A percentile compares a stretch with the other conserved stretches of the same genome.
Conservation (phyloP, 2,329 filamentous ascomycete species). For the Penicillium sp. region DNA sequence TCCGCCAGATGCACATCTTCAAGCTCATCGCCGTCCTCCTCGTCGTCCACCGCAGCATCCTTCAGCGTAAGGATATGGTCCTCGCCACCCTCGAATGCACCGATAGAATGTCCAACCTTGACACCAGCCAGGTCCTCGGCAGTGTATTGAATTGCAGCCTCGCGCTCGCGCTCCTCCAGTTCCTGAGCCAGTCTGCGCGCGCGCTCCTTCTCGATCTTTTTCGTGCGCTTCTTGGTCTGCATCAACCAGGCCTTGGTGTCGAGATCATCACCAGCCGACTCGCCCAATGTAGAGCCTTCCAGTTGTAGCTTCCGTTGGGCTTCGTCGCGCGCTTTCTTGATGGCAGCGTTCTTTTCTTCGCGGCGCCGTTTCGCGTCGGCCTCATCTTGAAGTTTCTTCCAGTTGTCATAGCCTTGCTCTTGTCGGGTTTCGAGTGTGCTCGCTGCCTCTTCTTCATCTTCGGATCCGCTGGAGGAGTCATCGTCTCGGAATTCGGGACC, state of each 20-base stretch:
- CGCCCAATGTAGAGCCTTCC: constrained; percentile 81
- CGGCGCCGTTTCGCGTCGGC: constrained; percentile 70
- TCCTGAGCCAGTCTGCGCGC: constrained; percentile 72
- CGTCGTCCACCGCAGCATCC: constrained; percentile 80
- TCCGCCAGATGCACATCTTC: constrained; percentile 46
- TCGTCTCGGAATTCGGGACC: constrained; percentile 61
- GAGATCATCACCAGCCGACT: constrained; percentile 64
- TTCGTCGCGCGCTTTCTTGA: constrained; percentile 83
- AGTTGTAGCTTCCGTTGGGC: constrained; percentile 74
- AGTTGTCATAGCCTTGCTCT: constrained; percentile 47
- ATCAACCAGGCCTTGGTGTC: constrained; percentile 86
- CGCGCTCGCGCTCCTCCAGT: constrained; percentile 71
- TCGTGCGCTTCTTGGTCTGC: constrained; percentile 89
- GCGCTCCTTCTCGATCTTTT: constrained; percentile 76
- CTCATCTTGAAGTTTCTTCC: constrained; percentile 66
- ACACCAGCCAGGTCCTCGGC: constrained; percentile 84
- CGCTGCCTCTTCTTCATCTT: constrained; percentile 66
- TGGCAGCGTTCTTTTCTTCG: constrained; percentile 75
- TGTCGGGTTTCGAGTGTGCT: constrained; percentile 76
- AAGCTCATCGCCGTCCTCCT: constrained; percentile 87
- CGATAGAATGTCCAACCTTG: constrained; percentile 85
- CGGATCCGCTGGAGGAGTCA: constrained; percentile 32
- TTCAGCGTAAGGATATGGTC: constrained; percentile 95
- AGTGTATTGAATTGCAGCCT: constrained; percentile 74
- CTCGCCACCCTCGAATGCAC: constrained; percentile 72